Percentiles rank a stretch among this genome's conserved stretches.
These are phyloP conservation scores for Perilla frutescens DNA, from an alignment of 257 asterid genomes.

Conservation along the genomic window DNA sequence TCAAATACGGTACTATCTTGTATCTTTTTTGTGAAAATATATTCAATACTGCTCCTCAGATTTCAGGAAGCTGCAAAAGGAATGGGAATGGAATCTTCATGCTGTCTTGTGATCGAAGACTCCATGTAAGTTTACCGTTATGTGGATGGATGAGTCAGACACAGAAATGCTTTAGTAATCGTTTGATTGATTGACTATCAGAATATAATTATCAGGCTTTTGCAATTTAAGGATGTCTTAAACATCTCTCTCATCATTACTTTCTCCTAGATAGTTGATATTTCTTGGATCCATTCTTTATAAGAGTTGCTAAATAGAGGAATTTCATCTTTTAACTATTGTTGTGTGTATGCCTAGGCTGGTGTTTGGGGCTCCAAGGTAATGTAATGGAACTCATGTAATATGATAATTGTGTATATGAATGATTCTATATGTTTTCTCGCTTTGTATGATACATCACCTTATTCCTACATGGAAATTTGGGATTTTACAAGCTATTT, in stretches of 20 bases:
- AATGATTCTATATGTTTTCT: too few relatives aligned
- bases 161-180: too few relatives aligned
- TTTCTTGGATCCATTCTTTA: not conserved
- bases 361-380: not conserved
- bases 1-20: conserved; percentile 19
- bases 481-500: not conserved
- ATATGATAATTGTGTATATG: not conserved
- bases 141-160: not conserved
- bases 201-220: not conserved
- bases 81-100: conserved; percentile 65
- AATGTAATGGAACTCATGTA: not conserved
- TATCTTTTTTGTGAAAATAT: conserved; percentile 14
- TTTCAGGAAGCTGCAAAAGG: conserved; percentile 90
- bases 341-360: not conserved
- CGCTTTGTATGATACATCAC: not conserved
- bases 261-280: not conserved
- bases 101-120: conserved; percentile 91
- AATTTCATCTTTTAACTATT: not conserved
- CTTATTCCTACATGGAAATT: not conserved
- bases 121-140: conserved; percentile 62
- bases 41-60: conserved; percentile 48
- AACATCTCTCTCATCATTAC: not conserved
- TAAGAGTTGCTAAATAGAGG: not conserved
- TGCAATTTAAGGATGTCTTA: not conserved
- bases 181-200: not conserved